A percentile compares a stretch with the other conserved stretches of the same genome.
phyloP scores from a whole-genome alignment of 2,329 filamentous ascomycete genomes.

The Fusarium abutilonis region DNA sequence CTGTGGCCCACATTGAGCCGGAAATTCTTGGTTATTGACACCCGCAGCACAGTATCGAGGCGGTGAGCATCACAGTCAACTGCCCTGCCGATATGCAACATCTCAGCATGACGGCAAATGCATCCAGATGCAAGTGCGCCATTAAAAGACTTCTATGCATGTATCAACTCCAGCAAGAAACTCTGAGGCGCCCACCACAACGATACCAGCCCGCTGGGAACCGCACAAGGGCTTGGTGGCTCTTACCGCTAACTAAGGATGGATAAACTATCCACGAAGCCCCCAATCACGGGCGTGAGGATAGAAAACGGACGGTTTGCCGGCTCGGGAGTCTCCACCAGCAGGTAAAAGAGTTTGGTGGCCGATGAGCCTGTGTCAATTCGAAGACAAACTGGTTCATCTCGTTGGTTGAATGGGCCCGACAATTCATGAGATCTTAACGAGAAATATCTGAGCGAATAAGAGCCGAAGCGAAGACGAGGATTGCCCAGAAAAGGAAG shows the following conservation, averaged over 20 bases:
- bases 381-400: slow-evolving; percentile 19
- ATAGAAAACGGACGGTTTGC: slow-evolving; percentile 23
- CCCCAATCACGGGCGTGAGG: slow-evolving; percentile 34
- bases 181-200: slow-evolving; percentile 28
- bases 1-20: slow-evolving; percentile 21
- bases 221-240: slow-evolving; percentile 27
- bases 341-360: slow-evolving; percentile 27
- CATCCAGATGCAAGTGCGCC: slow-evolving; percentile 6
- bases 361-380: slow-evolving; percentile 33
- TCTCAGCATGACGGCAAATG: slow-evolving; percentile 3
- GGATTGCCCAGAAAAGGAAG: slow-evolving; percentile 15
- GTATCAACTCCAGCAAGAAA: slow-evolving; percentile 22
- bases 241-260: slow-evolving; percentile 37
- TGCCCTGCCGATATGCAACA: not conserved
- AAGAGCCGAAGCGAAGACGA: slow-evolving; percentile 24
- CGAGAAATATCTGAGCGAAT: slow-evolving; percentile 28
- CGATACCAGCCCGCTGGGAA: slow-evolving; percentile 36
- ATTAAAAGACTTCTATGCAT: slow-evolving; percentile 7
- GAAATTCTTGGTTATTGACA: slow-evolving; percentile 19
- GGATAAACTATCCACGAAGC: slow-evolving; percentile 26
- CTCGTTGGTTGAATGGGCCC: slow-evolving; percentile 18
- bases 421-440: slow-evolving; percentile 7
- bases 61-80: slow-evolving; percentile 14
- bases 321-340: slow-evolving; percentile 22
- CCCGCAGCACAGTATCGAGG: slow-evolving; percentile 17